Evolutionary conservation across 768 basidiomycete species (phyloP), one percentile per base, ranked within the genome.

Genomic region (Boletellus emodensis): DNA sequence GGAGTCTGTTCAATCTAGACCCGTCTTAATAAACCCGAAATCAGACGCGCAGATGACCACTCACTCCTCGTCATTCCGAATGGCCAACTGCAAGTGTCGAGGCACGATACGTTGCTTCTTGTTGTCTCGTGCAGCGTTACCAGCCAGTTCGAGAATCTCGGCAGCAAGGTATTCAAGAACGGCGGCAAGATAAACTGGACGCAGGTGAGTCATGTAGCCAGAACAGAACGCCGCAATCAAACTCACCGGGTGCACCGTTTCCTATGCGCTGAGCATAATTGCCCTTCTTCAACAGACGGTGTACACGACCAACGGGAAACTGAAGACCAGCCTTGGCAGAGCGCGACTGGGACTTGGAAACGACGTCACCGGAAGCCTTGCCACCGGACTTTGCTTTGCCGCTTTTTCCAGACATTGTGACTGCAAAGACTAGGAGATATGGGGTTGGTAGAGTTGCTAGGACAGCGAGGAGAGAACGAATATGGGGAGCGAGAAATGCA

Each of bases 341-440:
- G 49, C 71, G 71, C 3, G 71, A 74, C 35, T 56, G 54, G 1
- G 72, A 67, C 40, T 72, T 72, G 45, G 61, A 35, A 1, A 39
- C 14, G 9, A 55, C 4, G 3, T 70, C 72, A 55, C 71, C 73
- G 10, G 70, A 56, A n/a, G 82, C 75, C 60, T 80, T 82, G 61
- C 87, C 83, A 61, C 85, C 86, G 48, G 84, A 79, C 58, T 81
- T 75, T 41, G 84, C 82, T 71, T 88, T 88, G 30, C 72, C 72
- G 32, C 70, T 62, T 60, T 71, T 78, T 49, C 71, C 68, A 64
- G 73, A 71, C 70, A 68, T 67, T 48, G 46, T 60, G 38, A 63
- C 64, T 47, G 49, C 57, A 30, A 38, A 56, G 56, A 11, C 54
- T 38, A 48, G 24, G 13, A 28, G 18, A 36, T 17, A 35, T 7